A percentile compares a stretch with the other conserved stretches of the same genome.
Conservation (phyloP, 345 rosid species). For the Cardamine chenopodiifolia region DNA sequence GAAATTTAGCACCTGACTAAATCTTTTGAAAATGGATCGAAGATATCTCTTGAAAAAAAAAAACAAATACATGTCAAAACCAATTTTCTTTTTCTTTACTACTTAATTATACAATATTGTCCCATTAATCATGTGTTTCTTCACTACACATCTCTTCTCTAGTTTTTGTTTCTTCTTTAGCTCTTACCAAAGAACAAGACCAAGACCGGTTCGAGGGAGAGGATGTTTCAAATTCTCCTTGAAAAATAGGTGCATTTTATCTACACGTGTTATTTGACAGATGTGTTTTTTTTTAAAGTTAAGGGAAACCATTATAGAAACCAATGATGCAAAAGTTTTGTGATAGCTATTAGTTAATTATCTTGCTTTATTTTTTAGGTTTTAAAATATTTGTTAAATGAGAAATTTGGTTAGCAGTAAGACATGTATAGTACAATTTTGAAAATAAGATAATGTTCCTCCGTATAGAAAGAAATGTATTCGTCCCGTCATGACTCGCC, state of each 20-base stretch:
- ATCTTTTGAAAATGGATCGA: too few relatives aligned
- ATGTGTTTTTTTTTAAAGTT: neutral
- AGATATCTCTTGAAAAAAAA: too few relatives aligned
- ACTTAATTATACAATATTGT: neutral
- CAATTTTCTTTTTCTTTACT: neutral
- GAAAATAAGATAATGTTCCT: neutral
- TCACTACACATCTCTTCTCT: neutral
- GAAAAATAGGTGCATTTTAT: neutral
- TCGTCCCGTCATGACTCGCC: constrained; percentile 13
- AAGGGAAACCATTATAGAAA: neutral
- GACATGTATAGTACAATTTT: too few relatives aligned
- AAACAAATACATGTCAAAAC: too few relatives aligned
- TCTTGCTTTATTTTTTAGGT: neutral
- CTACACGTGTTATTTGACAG: neutral
- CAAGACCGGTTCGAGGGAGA: neutral
- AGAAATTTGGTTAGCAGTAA: neutral
- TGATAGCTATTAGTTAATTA: neutral
- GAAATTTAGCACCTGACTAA: too few relatives aligned
- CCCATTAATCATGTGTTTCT: neutral
- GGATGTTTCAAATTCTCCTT: neutral
- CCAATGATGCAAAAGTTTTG: neutral
- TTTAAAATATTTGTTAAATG: neutral
- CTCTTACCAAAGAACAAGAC: too few relatives aligned
- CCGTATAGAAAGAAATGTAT: neutral
- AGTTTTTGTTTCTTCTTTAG: neutral